Conservation (phyloP, 2,329 filamentous ascomycete species). For the Allantophomopsis cytisporea region DNA sequence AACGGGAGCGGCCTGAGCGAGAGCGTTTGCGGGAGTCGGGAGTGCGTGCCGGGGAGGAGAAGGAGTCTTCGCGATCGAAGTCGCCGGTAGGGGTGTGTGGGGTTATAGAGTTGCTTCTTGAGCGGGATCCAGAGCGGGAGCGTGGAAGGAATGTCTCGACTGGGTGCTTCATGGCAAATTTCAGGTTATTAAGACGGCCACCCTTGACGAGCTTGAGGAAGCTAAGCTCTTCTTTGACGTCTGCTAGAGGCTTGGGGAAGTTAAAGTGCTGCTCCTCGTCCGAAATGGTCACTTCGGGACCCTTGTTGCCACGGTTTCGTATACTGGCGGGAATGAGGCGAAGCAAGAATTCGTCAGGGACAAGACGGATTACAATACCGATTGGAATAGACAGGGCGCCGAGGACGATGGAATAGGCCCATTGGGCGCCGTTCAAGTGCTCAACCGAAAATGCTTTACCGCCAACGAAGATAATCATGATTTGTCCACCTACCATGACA, state of each 20-base stretch:
- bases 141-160: constrained; percentile 52
- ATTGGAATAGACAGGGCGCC: constrained; percentile 77
- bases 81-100: constrained; percentile 49
- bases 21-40: constrained; percentile 52
- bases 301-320: constrained; percentile 13
- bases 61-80: constrained; percentile 31
- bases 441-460: constrained; percentile 57
- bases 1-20: constrained; percentile 48
- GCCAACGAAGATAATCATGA: constrained; percentile 82
- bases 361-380: constrained; percentile 65
- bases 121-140: constrained; percentile 49
- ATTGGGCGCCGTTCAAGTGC: constrained; percentile 58
- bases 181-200: constrained; percentile 68
- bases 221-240: constrained; percentile 67
- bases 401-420: constrained; percentile 77
- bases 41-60: constrained; percentile 33
- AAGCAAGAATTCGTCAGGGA: constrained; percentile 48
- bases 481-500: constrained; percentile 79
- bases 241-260: constrained; percentile 59
- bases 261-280: constrained; percentile 50
- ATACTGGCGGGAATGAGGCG: constrained; percentile 15
- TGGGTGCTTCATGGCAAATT: constrained; percentile 65
- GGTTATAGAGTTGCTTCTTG: constrained; percentile 47
- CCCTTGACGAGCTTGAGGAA: constrained; percentile 73
- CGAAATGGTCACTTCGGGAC: constrained; percentile 37